phyloP scores from a whole-genome alignment of 768 basidiomycete genomes.

The Neoboletus subvelutipes region DNA sequence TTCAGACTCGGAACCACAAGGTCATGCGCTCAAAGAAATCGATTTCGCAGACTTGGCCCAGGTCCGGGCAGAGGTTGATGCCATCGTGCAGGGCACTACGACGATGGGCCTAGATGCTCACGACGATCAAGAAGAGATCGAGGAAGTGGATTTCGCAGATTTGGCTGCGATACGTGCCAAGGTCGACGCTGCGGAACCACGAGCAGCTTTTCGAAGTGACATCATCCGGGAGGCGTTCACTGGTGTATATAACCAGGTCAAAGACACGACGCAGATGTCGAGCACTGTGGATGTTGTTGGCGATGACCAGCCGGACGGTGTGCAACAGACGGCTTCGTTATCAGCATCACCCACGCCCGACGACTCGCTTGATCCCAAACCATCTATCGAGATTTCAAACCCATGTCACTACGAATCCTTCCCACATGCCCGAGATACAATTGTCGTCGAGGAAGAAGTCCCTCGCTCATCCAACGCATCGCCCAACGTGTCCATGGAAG shows the following conservation, averaged over 20 bases:
- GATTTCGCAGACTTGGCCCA: conserved; percentile 64
- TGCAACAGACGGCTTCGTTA: neutral
- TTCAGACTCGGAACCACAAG: conserved; percentile 32
- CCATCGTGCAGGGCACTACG: conserved; percentile 7
- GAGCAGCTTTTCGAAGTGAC: conserved; percentile 11
- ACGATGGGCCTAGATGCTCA: neutral
- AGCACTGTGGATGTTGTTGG: conserved; percentile 3
- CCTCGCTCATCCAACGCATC: too few relatives aligned
- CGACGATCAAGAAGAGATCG: conserved; percentile 47
- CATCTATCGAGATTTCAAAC: conserved; percentile 12
- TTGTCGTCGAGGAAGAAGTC: neutral
- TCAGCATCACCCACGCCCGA: neutral
- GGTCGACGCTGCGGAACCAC: conserved; percentile 10
- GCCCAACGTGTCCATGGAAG: neutral
- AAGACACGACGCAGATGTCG: neutral
- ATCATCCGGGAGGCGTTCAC: conserved; percentile 37
- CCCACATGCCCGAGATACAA: neutral
- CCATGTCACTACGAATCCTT: neutral
- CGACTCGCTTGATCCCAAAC: conserved; percentile 4
- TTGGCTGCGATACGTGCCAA: conserved; percentile 19
- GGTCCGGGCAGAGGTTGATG: conserved; percentile 44
- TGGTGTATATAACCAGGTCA: conserved; percentile 34
- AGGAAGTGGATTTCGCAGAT: conserved; percentile 51
- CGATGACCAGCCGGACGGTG: neutral
- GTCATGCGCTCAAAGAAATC: conserved; percentile 50